Evolutionary conservation across 495 filamentous ascomycete species (phyloP).

Genomic region (Aspergillus wentii): DNA sequence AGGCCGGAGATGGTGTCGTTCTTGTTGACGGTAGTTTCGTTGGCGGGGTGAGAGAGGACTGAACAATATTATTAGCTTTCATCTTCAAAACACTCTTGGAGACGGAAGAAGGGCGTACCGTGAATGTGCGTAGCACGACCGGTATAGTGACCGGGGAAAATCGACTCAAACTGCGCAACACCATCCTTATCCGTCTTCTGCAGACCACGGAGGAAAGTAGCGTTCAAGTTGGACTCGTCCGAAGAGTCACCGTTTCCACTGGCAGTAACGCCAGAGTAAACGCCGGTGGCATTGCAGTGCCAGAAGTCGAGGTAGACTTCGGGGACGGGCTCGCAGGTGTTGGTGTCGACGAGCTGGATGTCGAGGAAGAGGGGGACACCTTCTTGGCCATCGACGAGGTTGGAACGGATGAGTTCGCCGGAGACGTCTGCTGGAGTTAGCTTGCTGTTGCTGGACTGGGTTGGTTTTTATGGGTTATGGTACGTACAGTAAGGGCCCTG

Average conservation of each 20-base stretch:
- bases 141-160: constrained; percentile 54
- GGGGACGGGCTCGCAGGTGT: constrained; percentile 50
- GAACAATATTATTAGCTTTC: neutral
- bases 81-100: too few species aligned
- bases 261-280: constrained; percentile 54
- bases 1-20: constrained; percentile 31
- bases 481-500: constrained; percentile 48
- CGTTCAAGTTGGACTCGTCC: constrained; percentile 31
- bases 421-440: constrained; percentile 25
- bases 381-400: constrained; percentile 50
- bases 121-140: constrained; percentile 33
- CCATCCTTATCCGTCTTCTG: constrained; percentile 46
- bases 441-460: neutral
- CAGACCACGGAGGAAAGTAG: constrained; percentile 48
- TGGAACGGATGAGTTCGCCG: constrained; percentile 49
- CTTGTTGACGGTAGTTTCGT: constrained; percentile 21
- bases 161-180: constrained; percentile 43
- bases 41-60: constrained; percentile 34
- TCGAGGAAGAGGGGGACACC: constrained; percentile 56
- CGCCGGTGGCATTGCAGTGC: constrained; percentile 50
- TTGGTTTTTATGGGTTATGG: neutral
- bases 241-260: constrained; percentile 44
- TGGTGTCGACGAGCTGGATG: constrained; percentile 55
- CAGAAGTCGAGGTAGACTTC: constrained; percentile 57
- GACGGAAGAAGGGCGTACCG: constrained; percentile 16